A percentile compares a stretch with the other conserved stretches of the same genome.
Evolutionary conservation across 305 asterid genomes (phyloP).

Genomic region (Plantago coronopus): DNA sequence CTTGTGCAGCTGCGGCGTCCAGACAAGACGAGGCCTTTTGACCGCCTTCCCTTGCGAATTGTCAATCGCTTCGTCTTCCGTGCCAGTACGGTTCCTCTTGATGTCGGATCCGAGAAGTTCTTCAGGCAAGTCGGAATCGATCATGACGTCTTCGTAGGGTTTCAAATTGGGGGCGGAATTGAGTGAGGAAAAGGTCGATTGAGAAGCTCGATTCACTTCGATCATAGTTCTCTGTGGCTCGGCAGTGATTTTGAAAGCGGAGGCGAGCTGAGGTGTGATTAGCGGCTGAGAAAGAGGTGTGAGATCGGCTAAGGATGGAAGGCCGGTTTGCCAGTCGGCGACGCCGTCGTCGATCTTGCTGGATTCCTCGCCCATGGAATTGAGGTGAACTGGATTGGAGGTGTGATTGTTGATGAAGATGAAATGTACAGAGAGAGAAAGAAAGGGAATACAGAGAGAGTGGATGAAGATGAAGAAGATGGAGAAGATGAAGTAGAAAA

Average conservation of each 20-base stretch:
- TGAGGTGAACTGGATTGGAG: not conserved
- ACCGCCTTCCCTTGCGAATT: conserved; percentile 13
- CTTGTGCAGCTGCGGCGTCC: conserved; percentile 45
- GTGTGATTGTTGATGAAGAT: no score
- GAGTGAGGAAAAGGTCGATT: conserved; percentile 23
- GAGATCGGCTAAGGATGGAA: conserved; percentile 30
- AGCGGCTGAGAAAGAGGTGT: conserved; percentile 31
- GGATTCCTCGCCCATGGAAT: conserved; percentile 22
- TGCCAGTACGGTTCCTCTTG: conserved; percentile 22
- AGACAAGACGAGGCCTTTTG: conserved; percentile 32
- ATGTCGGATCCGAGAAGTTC: conserved; percentile 21
- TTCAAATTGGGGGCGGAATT: conserved; percentile 13
- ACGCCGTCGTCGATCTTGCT: conserved; percentile 17
- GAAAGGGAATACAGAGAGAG: not conserved
- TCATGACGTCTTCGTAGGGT: not conserved
- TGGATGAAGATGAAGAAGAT: not conserved
- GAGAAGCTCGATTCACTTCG: conserved; percentile 35
- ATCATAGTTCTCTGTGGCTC: conserved; percentile 22
- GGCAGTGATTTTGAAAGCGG: conserved; percentile 29
- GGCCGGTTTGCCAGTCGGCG: conserved; percentile 30
- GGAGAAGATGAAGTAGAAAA: not conserved
- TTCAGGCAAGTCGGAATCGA: not conserved
- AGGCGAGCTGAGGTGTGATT: conserved; percentile 27
- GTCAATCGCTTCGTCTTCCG: conserved; percentile 12
- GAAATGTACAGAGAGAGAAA: not conserved